A percentile compares a stretch with the other conserved stretches of the same genome.
Evolutionary conservation across 108 stramenopile species (phyloP).

Genomic region (Thalassiosira profunda): DNA sequence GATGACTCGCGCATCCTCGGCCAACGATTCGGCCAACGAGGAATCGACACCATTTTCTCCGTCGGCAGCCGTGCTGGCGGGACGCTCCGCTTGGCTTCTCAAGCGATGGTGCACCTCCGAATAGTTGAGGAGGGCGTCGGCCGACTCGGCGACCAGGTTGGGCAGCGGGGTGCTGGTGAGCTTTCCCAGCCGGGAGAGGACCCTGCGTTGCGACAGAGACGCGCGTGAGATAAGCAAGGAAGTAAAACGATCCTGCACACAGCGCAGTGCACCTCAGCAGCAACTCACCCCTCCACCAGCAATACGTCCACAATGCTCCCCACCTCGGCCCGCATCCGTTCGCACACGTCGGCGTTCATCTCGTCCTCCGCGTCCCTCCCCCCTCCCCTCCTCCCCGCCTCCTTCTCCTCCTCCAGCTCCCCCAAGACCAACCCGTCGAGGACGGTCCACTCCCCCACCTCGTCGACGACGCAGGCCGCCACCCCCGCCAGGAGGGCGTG

Average conservation of each 20-base stretch:
- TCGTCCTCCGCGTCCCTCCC: not conserved
- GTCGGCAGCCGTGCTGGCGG: not conserved
- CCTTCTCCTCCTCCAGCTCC: not conserved
- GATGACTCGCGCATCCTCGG: slow-evolving; percentile 27
- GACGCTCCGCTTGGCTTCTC: not conserved
- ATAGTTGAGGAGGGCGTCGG: slow-evolving; percentile 35
- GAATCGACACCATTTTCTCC: not conserved
- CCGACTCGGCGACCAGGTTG: slow-evolving; percentile 23
- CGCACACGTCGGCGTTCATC: not conserved
- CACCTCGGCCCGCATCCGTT: slow-evolving; percentile 29
- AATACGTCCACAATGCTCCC: slow-evolving; percentile 42
- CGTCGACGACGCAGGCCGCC: slow-evolving; percentile 37
- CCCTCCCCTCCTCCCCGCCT: not conserved
- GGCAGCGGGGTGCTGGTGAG: slow-evolving; percentile 14
- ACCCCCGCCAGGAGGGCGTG: slow-evolving; percentile 30
- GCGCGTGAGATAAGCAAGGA: not conserved
- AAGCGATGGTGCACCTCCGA: slow-evolving; percentile 38
- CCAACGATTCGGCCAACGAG: not conserved
- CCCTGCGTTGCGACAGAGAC: slow-evolving; percentile 2
- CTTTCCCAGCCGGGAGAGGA: slow-evolving; percentile 26
- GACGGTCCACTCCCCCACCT: slow-evolving; percentile 33
- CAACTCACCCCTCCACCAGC: slow-evolving; percentile 27
- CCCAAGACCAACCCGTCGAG: slow-evolving; percentile 12
- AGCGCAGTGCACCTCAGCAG: not conserved
- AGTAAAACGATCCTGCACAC: not conserved